phyloP scores from a whole-genome alignment of 1,139 yeast species.

The Geotrichum histeridarum region DNA sequence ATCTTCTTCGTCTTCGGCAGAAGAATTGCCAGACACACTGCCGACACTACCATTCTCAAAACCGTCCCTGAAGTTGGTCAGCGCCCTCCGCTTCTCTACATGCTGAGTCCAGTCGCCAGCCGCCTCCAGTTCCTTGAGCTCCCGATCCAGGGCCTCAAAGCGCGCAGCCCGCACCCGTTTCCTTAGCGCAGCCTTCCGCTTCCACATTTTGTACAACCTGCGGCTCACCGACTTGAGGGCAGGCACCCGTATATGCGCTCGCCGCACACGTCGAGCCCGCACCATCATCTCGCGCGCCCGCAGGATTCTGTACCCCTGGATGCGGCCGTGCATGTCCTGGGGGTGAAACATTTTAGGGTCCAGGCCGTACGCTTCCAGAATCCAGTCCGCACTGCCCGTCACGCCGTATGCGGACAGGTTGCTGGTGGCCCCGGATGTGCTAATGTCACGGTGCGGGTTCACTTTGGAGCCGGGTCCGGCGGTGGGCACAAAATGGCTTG shows the following conservation, averaged over 20 bases:
- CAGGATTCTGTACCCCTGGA: background rate
- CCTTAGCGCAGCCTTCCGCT: background rate
- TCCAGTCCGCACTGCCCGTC: background rate
- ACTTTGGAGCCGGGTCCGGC: background rate
- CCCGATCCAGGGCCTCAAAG: no score
- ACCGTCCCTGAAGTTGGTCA: no score
- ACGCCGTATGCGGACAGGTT: background rate
- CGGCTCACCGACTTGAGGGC: background rate
- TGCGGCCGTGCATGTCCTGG: background rate
- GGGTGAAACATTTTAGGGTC: background rate
- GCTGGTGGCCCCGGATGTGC: background rate
- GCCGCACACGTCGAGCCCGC: background rate
- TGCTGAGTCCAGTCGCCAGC: no score
- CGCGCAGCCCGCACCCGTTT: background rate
- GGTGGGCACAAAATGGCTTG: background rate
- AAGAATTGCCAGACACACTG: no score
- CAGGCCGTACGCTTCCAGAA: background rate
- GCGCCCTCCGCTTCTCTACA: no score
- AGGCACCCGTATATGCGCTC: background rate
- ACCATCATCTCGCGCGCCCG: background rate
- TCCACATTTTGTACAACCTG: background rate
- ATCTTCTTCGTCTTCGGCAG: background rate
- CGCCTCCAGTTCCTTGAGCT: no score
- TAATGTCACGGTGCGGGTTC: background rate
- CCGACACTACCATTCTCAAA: no score